Conservation (phyloP, 441 rosid genomes). For the Erodium chrysanthum region DNA sequence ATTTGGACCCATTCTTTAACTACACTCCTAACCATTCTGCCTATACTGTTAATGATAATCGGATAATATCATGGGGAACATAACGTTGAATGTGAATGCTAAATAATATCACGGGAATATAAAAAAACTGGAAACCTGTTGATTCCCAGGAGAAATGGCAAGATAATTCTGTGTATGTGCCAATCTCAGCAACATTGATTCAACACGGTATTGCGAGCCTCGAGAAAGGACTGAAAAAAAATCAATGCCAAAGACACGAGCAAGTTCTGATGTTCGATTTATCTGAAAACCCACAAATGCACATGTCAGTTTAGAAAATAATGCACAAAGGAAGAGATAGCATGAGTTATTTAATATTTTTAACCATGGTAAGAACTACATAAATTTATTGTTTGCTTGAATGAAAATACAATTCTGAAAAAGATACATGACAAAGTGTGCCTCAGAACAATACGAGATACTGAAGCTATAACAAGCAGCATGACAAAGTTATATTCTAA, state of each 20-base stretch:
- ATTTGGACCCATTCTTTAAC: no score
- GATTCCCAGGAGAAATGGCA: slow-evolving; percentile 88
- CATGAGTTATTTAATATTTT: neutral
- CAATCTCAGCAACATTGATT: slow-evolving; percentile 91
- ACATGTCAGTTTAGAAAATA: neutral
- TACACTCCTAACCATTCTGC: neutral
- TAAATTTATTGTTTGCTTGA: neutral
- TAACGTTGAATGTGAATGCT: no score
- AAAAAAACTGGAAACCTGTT: slow-evolving; percentile 45
- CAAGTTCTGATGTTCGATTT: slow-evolving; percentile 95
- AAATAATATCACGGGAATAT: neutral
- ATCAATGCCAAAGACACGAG: slow-evolving; percentile 94
- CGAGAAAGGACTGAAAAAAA: slow-evolving; percentile 98
- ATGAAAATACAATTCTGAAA: neutral
- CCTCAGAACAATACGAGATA: neutral
- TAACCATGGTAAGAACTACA: neutral
- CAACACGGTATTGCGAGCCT: slow-evolving; percentile 97
- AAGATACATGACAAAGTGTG: neutral
- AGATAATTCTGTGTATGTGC: slow-evolving; percentile 94
- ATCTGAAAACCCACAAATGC: slow-evolving; percentile 50
- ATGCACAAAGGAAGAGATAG: neutral
- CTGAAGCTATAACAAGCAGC: slow-evolving; percentile 1
- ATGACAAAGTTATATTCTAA: neutral
- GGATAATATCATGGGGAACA: no score
- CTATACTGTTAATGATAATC: neutral